Conservation (phyloP, 1,284 basidiomycete genomes). For the Cerioporus squamosus region DNA sequence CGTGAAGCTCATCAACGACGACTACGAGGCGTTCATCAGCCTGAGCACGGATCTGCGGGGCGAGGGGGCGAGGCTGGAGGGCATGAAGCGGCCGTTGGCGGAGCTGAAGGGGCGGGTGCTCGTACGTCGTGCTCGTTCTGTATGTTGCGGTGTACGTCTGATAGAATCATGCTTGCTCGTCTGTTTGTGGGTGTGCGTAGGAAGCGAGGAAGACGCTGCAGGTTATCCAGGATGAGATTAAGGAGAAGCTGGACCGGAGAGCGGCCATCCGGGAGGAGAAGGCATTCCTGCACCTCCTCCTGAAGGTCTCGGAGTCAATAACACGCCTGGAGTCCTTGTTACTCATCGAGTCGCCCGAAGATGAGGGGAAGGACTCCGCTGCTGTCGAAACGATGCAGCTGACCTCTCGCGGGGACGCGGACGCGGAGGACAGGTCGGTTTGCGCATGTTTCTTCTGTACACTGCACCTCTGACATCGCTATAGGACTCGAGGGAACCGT, state of each 20-base stretch:
- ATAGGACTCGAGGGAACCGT: slow-evolving; percentile 62
- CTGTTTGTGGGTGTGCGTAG: slow-evolving; percentile 40
- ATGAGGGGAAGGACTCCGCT: slow-evolving; percentile 41
- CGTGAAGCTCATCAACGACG: slow-evolving; percentile 94
- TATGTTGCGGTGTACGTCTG: background rate
- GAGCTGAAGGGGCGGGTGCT: slow-evolving; percentile 69
- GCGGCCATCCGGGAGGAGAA: slow-evolving; percentile 83
- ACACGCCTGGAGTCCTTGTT: slow-evolving; percentile 83
- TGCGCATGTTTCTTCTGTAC: background rate
- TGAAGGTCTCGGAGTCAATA: slow-evolving; percentile 89
- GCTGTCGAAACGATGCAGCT: slow-evolving; percentile 37
- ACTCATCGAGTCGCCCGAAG: slow-evolving; percentile 59
- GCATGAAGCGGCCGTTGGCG: slow-evolving; percentile 67
- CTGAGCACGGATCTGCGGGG: slow-evolving; percentile 88
- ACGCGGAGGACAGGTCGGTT: slow-evolving; percentile 44
- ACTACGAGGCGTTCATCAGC: slow-evolving; percentile 97
- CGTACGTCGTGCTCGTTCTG: slow-evolving; percentile 49
- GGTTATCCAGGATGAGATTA: slow-evolving; percentile 72
- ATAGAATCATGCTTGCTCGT: background rate
- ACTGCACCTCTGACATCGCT: background rate
- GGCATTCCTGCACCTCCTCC: slow-evolving; percentile 80
- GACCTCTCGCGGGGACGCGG: slow-evolving; percentile 31
- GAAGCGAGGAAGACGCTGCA: slow-evolving; percentile 67
- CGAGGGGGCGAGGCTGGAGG: slow-evolving; percentile 75
- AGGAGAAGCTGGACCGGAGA: slow-evolving; percentile 77